These are phyloP conservation scores for Globisporangium nagaii DNA, from an alignment of 352 stramenopile species.

Conservation along the genomic window DNA sequence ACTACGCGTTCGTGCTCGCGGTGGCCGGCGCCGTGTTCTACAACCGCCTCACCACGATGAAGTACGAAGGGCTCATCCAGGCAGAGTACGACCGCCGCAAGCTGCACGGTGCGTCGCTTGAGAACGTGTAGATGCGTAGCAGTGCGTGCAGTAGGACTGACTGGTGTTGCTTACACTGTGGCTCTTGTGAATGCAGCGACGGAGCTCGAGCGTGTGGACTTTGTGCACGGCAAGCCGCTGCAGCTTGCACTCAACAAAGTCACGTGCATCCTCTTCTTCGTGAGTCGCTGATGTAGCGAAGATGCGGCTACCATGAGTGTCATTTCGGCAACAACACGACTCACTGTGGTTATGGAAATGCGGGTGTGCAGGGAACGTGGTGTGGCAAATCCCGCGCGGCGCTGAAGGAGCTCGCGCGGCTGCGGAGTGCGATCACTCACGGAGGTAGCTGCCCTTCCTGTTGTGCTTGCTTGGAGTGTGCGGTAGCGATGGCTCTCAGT, in stretches of 20 bases:
- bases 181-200: slow-evolving; percentile 11
- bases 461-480: background rate
- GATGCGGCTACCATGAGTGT: background rate
- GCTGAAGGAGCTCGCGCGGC: slow-evolving; percentile 40
- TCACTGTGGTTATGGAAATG: too few species aligned
- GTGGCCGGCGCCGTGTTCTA: slow-evolving; percentile 50
- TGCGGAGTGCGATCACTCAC: slow-evolving; percentile 27
- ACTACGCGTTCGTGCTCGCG: slow-evolving; percentile 57
- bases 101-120: slow-evolving; percentile 3
- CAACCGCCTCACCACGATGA: slow-evolving; percentile 42
- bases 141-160: too few species aligned
- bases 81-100: slow-evolving; percentile 12
- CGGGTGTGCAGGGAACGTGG: slow-evolving; percentile 63
- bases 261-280: slow-evolving; percentile 75
- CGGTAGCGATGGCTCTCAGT: background rate
- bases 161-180: background rate
- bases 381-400: slow-evolving; percentile 45
- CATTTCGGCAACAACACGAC: background rate
- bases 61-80: slow-evolving; percentile 41
- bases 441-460: slow-evolving; percentile 14
- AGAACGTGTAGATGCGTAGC: too few species aligned
- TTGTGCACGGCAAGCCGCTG: slow-evolving; percentile 42
- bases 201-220: slow-evolving; percentile 43
- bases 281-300: slow-evolving; percentile 16
- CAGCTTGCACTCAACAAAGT: slow-evolving; percentile 55